Base-by-base conservation (phyloP, 106 monocot genomes). In the Platanthera guangdongensis region DNA sequence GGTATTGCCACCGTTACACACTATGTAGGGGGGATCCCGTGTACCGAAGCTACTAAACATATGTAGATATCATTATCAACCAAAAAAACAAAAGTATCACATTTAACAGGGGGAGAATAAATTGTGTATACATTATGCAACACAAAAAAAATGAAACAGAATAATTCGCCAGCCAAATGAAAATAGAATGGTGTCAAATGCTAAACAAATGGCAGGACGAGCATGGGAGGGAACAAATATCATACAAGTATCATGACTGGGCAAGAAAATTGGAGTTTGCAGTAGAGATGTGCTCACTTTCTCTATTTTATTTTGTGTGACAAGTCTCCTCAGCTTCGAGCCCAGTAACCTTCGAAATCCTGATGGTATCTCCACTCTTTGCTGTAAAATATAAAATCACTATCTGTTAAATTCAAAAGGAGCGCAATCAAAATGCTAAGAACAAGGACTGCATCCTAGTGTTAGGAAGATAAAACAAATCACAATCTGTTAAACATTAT, bases 321-420 rank as follows among this genome's bases (percentile, higher is more conserved):
- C 73, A 75, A 95, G 90, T 47, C 92, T 79, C 75, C 90, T 86
- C 77, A 95, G 74, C 52, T 88, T 92, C 50, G 83, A 73, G 79
- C 86, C 81, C 57, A 95, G 90, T 2, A 90, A 57, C 77, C 86
- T 86, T 69, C 88, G 86, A 78, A 88, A 90, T 60, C 87, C 88
- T 54, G 80, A 74, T 57, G 89, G 84, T 18, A 90, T 84, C 47
- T 86, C 86, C 68, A 86, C 70, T 80, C 73, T 86, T 92, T 92
- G 84, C 95, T 95, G 86, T 57, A 85, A 81, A 75, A 47, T 46
- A 76, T 13, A 8, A 48, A 0, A 6, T 70, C n/a, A 6, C 47
- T 47, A 16, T 70, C 16, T 70, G 15, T 15, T 16, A 70, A 70
- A 53, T 2, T 10, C 14, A 10, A 16, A 70, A 70, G 47, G 22